Base-by-base conservation (phyloP, 345 rosid species). In the Murraya koenigii region DNA sequence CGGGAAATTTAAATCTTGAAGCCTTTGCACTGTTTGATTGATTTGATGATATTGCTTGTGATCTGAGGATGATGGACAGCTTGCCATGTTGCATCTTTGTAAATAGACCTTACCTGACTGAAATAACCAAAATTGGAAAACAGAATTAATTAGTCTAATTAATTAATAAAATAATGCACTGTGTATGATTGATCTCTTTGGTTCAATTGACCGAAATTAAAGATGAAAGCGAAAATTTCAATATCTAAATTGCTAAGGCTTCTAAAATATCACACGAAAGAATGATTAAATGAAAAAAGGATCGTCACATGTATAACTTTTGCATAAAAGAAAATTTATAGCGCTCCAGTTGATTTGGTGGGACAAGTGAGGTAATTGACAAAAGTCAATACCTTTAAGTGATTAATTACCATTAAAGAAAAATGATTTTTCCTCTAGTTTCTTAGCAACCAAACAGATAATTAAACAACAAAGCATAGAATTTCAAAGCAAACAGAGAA, bases 41-140 rank as follows among this genome's bases (percentile, higher is more conserved):
- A 80, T 38, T 66, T 80, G 85, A 7, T 82, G 81, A 7, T 4
- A 52, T 5, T 80, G 84, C n/a, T 56, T 61, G 62, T 80, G 84
- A 22, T 84, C 86, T 1, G 86, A 74, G 3, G 87, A 81, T 17
- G 89, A 69, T 14, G 87, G 74, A 9, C 94, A 86, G 66, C 32
- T 81, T 38, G 90, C 71, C 5, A 92, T 81, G 61, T 84, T 87
- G 81, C 97, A 87, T 82, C 89, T 86, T 71, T 91, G 96, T 39
- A 95, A 36, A 85, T 86, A 93, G 22, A 93, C 90, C 77, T 90
- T 92, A 49, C 99, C 98, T 1, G 99, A 94, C 99, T 96, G 93
- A 85, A 81, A 68, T 65, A 75, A 78, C 4, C 78, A 80, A 79
- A 77, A 41, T 44, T 44, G 35, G 70, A 26, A 71, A 76, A 67